Conservation (phyloP, 2,329 filamentous ascomycete species). For the Catunica adiposa region DNA sequence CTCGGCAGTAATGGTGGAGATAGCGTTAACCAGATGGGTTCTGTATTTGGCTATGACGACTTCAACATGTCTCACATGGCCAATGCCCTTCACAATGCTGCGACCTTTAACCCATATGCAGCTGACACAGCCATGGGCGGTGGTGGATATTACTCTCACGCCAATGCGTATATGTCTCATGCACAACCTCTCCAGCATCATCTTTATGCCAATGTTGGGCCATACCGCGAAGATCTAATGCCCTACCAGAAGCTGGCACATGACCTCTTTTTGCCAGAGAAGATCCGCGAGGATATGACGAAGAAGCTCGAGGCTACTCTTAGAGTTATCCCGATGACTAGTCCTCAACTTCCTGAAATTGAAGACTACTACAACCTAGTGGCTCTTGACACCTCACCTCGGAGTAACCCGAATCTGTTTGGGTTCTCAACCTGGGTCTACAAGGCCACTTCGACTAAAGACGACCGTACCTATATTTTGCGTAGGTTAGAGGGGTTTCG, state of each 20-base stretch:
- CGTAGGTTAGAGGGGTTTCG: slow-evolving; percentile 52
- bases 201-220: slow-evolving; percentile 73
- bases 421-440: slow-evolving; percentile 89
- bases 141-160: slow-evolving; percentile 50
- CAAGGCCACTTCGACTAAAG: slow-evolving; percentile 79
- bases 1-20: slow-evolving; percentile 7
- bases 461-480: slow-evolving; percentile 75
- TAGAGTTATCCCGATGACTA: slow-evolving; percentile 62
- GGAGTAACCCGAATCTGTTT: slow-evolving; percentile 60
- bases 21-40: slow-evolving; percentile 10
- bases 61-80: slow-evolving; percentile 43
- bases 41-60: slow-evolving; percentile 34
- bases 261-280: slow-evolving; percentile 83
- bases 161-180: slow-evolving; percentile 33
- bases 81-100: slow-evolving; percentile 29
- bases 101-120: slow-evolving; percentile 59
- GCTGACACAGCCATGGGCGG: slow-evolving; percentile 49
- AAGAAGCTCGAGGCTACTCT: slow-evolving; percentile 73
- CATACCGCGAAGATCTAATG: slow-evolving; percentile 64
- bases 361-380: slow-evolving; percentile 89
- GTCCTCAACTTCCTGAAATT: slow-evolving; percentile 54
- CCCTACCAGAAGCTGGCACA: slow-evolving; percentile 75
- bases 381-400: slow-evolving; percentile 64
- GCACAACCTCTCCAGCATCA: slow-evolving; percentile 71
- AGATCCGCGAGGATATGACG: slow-evolving; percentile 72